phyloP scores from a whole-genome alignment of 2,329 filamentous ascomycete genomes.

The Claviceps cyperi region DNA sequence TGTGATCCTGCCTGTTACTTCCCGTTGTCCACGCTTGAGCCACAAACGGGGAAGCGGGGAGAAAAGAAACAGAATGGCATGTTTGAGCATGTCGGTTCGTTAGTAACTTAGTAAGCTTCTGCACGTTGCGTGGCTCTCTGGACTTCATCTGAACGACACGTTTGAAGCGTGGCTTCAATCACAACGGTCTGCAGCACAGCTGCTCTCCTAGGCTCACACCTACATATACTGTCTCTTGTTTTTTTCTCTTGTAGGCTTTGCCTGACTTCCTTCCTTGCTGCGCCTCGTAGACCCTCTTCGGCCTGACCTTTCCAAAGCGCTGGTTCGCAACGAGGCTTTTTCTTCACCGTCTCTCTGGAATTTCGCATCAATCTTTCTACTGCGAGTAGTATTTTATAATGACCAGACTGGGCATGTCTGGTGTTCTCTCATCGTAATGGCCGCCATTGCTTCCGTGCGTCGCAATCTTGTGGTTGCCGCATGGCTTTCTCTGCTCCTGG shows the following conservation, averaged over 20 bases:
- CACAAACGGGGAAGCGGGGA: background rate
- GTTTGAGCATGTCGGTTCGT: background rate
- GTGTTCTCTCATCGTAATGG: constrained; percentile 1
- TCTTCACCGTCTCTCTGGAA: background rate
- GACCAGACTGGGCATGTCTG: background rate
- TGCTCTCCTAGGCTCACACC: background rate
- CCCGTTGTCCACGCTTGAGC: background rate
- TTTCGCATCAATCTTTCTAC: background rate
- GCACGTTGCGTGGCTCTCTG: background rate
- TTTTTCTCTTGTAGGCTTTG: background rate
- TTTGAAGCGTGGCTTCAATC: background rate
- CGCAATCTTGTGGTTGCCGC: constrained; percentile 2
- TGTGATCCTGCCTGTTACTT: background rate
- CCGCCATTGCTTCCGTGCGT: background rate
- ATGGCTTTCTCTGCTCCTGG: constrained; percentile 1
- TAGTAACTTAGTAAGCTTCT: background rate
- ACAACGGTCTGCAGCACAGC: background rate
- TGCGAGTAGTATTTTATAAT: background rate
- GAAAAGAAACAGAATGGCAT: background rate
- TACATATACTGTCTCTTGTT: background rate
- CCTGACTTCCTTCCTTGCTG: background rate
- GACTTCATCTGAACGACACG: background rate
- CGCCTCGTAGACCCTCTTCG: background rate
- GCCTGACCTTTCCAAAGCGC: background rate
- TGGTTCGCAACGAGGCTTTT: background rate